Evolutionary conservation across 1,139 yeast genomes (phyloP), one percentile per base, ranked within the genome.

Genomic region (Geotrichum siamense): DNA sequence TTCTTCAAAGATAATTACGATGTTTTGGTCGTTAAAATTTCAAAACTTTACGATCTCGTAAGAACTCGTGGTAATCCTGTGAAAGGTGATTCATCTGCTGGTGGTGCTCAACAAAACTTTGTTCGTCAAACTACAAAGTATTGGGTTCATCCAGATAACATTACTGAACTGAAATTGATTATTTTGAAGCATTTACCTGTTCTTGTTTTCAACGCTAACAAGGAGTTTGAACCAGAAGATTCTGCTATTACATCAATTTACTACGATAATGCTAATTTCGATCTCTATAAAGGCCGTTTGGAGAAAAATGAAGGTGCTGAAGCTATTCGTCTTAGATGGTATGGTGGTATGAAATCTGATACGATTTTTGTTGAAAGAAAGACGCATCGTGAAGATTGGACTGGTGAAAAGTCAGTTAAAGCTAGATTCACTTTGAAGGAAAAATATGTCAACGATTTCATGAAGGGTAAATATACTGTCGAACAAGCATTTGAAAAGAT

Each of bases 361-460:
- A 85, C 84, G 43, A 86, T 91, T 47, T 91, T 91, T 55, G 95
- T 91, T 29, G 98, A 91, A 67, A 79, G 98, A 65, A 91, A 91
- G 65, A 91, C 98, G 12, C 98, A 91, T 62, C 78, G 98, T 65
- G 98, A 91, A 65, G 98, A 91, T 68, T 91, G 98, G 98, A 91
- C 98, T 2, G 98, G 98, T 57, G 98, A 91, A 65, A 89, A 89
- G 67, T 85, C 96, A 9, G 98, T 91, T 53, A 91, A 91, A 68
- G 97, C 97, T 3, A 77, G 98, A 63, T 91, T 91, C 67, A 79
- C 89, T 10, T 70, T 91, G 56, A 91, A 89, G 64, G 98, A 91
- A 62, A 85, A 83, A 63, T 77, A 86, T 58, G 91, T 89, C 44
- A 91, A 91, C 62, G 77, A 78, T 41, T 91, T 85, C 62, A 65